Base-by-base conservation (phyloP, 805 yeast genomes). In the Sungouiozyma ichnusensis region DNA sequence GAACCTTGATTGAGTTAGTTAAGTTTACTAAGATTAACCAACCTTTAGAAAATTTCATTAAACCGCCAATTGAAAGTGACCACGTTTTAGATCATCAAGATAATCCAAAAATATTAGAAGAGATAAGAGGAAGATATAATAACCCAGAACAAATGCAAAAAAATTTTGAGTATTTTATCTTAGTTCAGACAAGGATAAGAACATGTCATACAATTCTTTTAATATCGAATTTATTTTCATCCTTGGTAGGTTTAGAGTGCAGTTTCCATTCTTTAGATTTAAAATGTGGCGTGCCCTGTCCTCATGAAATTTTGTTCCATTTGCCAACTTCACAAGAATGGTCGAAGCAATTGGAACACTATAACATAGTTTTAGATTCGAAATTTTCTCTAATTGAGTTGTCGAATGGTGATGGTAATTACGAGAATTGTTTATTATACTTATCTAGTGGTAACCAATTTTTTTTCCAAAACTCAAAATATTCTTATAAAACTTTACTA, bases 1-100 rank as follows among this genome's bases (percentile, higher is more conserved):
- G 79, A 58, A 88, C 94, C 0, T 69, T 87, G 50, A 79, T 83
- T 47, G 79, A 85, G 29, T 65, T 87, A 56, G 81, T 87, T 64
- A 85, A 82, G 52, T 69, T 85, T 0, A 81, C 90, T 1, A 78
- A 82, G 19, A 70, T 84, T 53, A 81, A 79, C 51, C 59, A 69
- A 36, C 75, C 81, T 16, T 71, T 81, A 40, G 76, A 76, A 48
- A 63, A 64, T 45, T 58, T 66, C 39, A 47, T 66, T 34, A 62
- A 58, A 4, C 68, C 68, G 20, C 69, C 69, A 18, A 67, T 67
- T 35, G 64, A 63, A 34, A 59, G 64, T 40, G 68, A 66, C 38
- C 63, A 62, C 39, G 31, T 81, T 44, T 57, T 37, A 76, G 38
- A 62, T 71, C 47, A 70, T 48, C 67, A 45, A 65, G 72, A 46